A percentile compares a stretch with the other conserved stretches of the same genome.
phyloP scores from a whole-genome alignment of 768 basidiomycete genomes.

The Suillus plorans region DNA sequence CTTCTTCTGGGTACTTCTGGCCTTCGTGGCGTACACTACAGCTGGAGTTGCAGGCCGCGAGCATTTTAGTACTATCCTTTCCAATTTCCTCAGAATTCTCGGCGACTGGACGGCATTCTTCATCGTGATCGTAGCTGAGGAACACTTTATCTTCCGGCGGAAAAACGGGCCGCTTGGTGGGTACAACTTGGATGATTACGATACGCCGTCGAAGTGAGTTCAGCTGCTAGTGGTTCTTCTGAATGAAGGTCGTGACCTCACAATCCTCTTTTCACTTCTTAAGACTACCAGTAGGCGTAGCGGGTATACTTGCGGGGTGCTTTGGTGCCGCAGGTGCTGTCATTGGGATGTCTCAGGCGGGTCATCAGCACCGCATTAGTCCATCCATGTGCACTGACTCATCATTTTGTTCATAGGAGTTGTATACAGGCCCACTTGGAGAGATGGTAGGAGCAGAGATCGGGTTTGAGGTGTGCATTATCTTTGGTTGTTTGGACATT shows the following conservation, averaged over 20 bases:
- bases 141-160: slow-evolving; percentile 47
- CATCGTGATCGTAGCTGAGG: slow-evolving; percentile 43
- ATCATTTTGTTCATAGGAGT: slow-evolving; percentile 23
- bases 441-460: slow-evolving; percentile 48
- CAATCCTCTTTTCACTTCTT: neutral
- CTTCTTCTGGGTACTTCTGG: slow-evolving; percentile 44
- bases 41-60: slow-evolving; percentile 43
- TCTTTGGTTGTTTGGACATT: neutral
- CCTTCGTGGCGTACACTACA: slow-evolving; percentile 39
- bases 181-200: slow-evolving; percentile 53
- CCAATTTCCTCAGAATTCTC: slow-evolving; percentile 42
- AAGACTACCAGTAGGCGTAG: slow-evolving; percentile 48
- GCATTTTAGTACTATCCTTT: slow-evolving; percentile 43
- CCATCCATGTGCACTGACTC: neutral
- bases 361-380: neutral
- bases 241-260: neutral
- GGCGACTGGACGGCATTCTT: slow-evolving; percentile 50
- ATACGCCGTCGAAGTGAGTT: slow-evolving; percentile 36
- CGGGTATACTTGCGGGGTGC: slow-evolving; percentile 46
- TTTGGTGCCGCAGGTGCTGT: slow-evolving; percentile 50
- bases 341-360: slow-evolving; percentile 49
- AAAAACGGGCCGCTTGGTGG: slow-evolving; percentile 42
- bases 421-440: slow-evolving; percentile 54
- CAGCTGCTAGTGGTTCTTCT: neutral
- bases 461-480: slow-evolving; percentile 47